A percentile compares a stretch with the other conserved stretches of the same genome.
Conservation (phyloP, 108 stramenopile species). For the Stephanodiscus triporus region DNA sequence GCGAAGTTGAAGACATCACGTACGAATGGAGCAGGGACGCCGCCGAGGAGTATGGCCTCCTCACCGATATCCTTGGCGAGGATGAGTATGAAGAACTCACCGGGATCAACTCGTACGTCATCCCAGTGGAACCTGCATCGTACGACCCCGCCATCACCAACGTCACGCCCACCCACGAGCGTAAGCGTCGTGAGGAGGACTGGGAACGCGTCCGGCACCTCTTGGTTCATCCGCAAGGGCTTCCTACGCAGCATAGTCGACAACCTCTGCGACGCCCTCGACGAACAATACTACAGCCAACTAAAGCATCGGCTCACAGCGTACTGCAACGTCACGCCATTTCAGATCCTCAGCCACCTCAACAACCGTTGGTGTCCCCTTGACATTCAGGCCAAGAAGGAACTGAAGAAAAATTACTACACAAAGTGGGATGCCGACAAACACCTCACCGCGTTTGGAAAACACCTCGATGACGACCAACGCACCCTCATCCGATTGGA, state of each 20-base stretch:
- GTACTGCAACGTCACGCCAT: background rate
- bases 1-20: too few species aligned
- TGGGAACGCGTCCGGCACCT: too few species aligned
- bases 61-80: background rate
- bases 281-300: conserved; percentile 9
- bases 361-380: background rate
- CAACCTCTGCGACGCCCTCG: background rate
- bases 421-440: background rate
- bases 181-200: too few species aligned
- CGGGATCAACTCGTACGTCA: background rate
- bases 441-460: too few species aligned
- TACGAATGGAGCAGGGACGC: background rate
- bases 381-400: too few species aligned
- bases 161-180: too few species aligned
- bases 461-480: background rate
- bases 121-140: background rate
- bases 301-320: background rate
- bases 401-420: background rate
- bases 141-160: too few species aligned
- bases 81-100: too few species aligned
- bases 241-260: background rate
- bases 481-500: background rate
- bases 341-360: background rate
- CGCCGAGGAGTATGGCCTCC: background rate
- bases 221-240: too few species aligned